Conservation (phyloP, 352 stramenopile species). For the Pythium grandisporangium region DNA sequence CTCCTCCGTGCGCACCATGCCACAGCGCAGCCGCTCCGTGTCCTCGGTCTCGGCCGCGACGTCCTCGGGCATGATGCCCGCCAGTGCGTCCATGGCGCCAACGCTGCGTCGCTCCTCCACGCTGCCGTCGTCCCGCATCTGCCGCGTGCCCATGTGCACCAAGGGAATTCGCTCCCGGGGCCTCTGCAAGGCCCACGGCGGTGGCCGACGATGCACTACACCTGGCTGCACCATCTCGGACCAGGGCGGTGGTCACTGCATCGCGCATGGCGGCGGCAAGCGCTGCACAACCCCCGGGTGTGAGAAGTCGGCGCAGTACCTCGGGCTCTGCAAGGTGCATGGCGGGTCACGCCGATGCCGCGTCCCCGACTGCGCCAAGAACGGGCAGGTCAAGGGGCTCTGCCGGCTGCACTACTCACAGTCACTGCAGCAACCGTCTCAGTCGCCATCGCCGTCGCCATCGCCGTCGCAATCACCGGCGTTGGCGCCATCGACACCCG, state of each 20-base stretch:
- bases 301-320: slow-evolving; percentile 74
- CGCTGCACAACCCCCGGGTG: slow-evolving; percentile 59
- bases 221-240: slow-evolving; percentile 77
- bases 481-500: too few species aligned
- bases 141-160: slow-evolving; percentile 61
- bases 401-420: slow-evolving; percentile 53
- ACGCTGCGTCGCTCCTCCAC: slow-evolving; percentile 1
- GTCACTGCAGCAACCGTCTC: slow-evolving; percentile 12
- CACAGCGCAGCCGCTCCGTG: neutral
- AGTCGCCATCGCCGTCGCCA: too few species aligned
- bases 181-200: slow-evolving; percentile 80
- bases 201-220: slow-evolving; percentile 65
- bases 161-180: slow-evolving; percentile 77
- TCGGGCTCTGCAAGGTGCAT: slow-evolving; percentile 78
- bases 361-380: slow-evolving; percentile 66
- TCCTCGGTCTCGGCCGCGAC: too few species aligned
- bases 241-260: slow-evolving; percentile 80
- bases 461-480: too few species aligned
- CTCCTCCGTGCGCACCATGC: neutral
- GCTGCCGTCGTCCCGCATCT: slow-evolving; percentile 51
- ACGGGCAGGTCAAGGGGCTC: slow-evolving; percentile 71
- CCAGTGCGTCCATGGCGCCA: too few species aligned
- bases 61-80: too few species aligned
- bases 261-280: slow-evolving; percentile 58
- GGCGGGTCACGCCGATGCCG: slow-evolving; percentile 68